Percentiles rank a stretch among this genome's conserved stretches.
phyloP scores from a whole-genome alignment of 176 grass and related monocot genomes.

The Carex cristatella region DNA sequence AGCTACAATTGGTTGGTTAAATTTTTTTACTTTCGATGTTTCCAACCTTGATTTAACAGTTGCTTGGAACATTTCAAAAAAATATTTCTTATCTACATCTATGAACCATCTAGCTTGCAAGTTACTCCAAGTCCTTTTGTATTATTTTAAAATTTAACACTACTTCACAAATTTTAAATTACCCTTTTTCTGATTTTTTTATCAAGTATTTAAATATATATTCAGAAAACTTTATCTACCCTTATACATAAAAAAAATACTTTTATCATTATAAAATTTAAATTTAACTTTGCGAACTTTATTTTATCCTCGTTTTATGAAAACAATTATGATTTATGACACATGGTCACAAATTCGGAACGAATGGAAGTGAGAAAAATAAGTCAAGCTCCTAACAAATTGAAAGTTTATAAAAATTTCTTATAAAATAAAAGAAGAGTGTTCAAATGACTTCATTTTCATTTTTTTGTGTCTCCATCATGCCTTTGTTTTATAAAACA shows the following conservation, averaged over 20 bases:
- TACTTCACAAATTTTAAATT: neutral
- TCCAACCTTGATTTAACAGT: neutral
- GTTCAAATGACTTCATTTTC: too few species aligned
- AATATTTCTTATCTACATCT: neutral
- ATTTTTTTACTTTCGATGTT: neutral
- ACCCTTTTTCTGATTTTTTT: neutral
- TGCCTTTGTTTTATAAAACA: too few species aligned
- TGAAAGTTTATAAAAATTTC: too few species aligned
- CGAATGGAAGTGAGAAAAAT: too few species aligned
- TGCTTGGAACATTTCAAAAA: neutral
- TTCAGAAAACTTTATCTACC: neutral
- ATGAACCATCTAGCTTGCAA: neutral
- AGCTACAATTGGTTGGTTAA: neutral
- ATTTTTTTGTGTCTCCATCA: too few species aligned
- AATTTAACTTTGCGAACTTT: too few species aligned
- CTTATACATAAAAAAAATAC: neutral
- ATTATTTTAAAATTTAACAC: neutral
- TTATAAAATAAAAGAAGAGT: too few species aligned
- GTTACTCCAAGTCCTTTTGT: neutral
- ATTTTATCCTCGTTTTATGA: too few species aligned
- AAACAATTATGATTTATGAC: too few species aligned
- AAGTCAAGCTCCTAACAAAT: neutral
- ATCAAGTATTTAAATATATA: neutral
- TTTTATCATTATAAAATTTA: neutral
- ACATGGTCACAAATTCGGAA: too few species aligned